Base-by-base conservation (phyloP, 352 stramenopile genomes). In the Pythium angustatum region DNA sequence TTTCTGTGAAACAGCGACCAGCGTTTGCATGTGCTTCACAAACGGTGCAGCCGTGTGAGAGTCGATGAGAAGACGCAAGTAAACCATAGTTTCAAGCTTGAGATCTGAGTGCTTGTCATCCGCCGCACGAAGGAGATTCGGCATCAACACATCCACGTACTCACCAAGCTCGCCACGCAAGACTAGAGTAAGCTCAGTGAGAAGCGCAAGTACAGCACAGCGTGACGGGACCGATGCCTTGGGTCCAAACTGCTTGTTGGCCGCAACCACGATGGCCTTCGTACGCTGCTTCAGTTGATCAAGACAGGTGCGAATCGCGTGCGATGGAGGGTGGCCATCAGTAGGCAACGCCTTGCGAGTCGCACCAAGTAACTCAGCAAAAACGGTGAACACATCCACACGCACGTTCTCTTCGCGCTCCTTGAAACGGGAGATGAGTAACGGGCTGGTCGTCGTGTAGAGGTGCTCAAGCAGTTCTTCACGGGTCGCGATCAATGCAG, bases 321-420 rank as follows among this genome's bases (percentile, higher is more conserved):
- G 66, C 10, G 62, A 66, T 41, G 56, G 73, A 5, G 64, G 43
- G 31, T 66, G 56, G 17, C 58, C 59, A 11, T 71, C 56, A 12
- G 62, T 69, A 3, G 82, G 73, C 41, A 89, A 51, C 7, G 71
- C 75, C 26, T 87, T 87, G 51, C 69, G 78, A 24, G 80, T 93
- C 27, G 81, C 75, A 47, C 87, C 83, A 45, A 99, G 80, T 27
- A 99, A 79, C 26, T 94, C 85, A 6, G 93, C 83, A 72, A 99
- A 98, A 22, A 97, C 97, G 5, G 83, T 85, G 75, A 99, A 96
- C 7, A 99, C 92, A 62, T 98, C 97, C 22, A 99, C 94, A 27
- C 96, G 94, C 51, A 99, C 98, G 73, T 99, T 99, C 64, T 99
- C 97, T 79, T 99, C 97, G 38, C 97, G 85, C 78, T 99, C 97